These are phyloP conservation scores for Mallotus repandus DNA, from an alignment of 441 rosid genomes.

Conservation along the genomic window DNA sequence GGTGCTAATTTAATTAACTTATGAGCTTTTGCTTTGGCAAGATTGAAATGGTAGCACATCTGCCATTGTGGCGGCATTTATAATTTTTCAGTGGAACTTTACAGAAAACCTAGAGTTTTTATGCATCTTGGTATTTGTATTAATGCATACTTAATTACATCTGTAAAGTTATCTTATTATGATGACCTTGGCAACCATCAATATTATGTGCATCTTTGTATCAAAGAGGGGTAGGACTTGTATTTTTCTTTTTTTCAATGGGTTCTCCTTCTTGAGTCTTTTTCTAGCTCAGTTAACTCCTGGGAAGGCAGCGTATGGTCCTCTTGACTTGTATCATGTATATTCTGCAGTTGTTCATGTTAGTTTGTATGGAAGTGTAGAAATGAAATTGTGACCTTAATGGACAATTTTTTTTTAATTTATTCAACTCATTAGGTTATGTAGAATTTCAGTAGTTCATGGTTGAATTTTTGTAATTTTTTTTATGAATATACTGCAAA, in stretches of 20 bases:
- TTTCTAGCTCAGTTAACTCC: neutral
- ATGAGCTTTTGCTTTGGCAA: neutral
- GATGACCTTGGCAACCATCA: neutral
- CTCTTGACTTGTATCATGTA: neutral
- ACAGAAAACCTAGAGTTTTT: neutral
- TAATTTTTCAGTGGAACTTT: neutral
- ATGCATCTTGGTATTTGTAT: neutral
- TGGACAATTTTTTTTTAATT: neutral
- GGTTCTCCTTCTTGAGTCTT: neutral
- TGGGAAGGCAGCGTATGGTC: neutral
- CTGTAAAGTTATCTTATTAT: neutral
- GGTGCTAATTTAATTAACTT: neutral
- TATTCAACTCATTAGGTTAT: neutral
- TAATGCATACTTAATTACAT: neutral
- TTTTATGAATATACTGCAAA: neutral
- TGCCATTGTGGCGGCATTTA: neutral
- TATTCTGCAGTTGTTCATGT: neutral
- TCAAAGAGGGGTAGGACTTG: neutral
- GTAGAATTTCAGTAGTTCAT: neutral
- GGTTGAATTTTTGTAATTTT: neutral
- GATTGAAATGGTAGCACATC: neutral
- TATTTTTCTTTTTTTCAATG: neutral
- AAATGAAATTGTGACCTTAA: neutral
- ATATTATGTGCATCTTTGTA: neutral
- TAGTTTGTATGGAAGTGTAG: neutral